Evolutionary conservation across 73 alveolate genomes (phyloP).

Genomic region (Stentor roeselii): DNA sequence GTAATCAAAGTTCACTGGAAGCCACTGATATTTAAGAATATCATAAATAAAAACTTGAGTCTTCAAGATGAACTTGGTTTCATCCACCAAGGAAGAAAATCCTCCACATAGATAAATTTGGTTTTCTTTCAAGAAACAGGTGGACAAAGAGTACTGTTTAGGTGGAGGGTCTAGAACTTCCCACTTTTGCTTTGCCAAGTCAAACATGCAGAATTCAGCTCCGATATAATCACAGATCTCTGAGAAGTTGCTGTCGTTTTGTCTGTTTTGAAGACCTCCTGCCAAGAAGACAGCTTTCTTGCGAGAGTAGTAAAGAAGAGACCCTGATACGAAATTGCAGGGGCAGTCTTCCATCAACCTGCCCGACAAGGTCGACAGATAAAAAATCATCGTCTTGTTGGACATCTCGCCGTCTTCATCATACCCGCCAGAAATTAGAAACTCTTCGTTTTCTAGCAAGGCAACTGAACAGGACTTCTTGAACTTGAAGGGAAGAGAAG

Average conservation of each 20-base stretch:
- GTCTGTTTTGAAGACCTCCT: constrained; percentile 3
- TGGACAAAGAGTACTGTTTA: background rate
- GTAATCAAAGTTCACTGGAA: background rate
- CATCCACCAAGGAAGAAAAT: background rate
- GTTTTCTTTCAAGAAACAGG: background rate
- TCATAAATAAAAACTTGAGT: background rate
- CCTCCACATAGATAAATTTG: background rate
- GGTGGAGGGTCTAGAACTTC: background rate
- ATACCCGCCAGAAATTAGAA: background rate
- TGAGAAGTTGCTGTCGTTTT: background rate
- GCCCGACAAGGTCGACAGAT: background rate
- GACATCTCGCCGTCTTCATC: background rate
- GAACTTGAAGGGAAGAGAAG: background rate
- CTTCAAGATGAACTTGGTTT: background rate
- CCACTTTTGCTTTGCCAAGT: background rate
- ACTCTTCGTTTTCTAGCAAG: background rate
- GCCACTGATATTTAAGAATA: background rate
- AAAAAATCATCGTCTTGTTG: background rate
- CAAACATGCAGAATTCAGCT: background rate
- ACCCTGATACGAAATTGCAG: background rate
- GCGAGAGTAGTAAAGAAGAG: background rate
- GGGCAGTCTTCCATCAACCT: background rate
- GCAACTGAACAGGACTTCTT: background rate
- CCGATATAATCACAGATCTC: background rate
- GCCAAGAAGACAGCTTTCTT: background rate